Base-by-base conservation (phyloP, 257 asterid genomes). In the Cinchona pubescens region DNA sequence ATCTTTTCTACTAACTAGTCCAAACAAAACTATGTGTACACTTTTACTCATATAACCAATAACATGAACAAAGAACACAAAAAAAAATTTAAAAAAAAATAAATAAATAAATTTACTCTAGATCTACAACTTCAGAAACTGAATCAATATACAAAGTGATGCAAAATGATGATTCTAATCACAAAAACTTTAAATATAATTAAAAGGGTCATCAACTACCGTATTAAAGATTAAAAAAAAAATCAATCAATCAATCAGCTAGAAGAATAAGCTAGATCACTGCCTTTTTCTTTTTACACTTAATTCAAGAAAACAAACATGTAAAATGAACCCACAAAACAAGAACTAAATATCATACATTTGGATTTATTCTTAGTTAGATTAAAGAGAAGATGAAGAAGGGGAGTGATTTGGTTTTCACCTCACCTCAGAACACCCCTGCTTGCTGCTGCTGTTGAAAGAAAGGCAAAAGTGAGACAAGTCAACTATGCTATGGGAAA, bases 391-490 rank as follows among this genome's bases (percentile, higher is more conserved):
- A 51, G 40, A 62, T 0, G n/a, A n/a, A 21, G 6, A 34, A 71
- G 43, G 75, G n/a, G n/a, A n/a, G 53, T 55, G 51, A 34, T 21
- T 53, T 42, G 35, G 66, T 14, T 56, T n/a, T 32, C 51, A 55
- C 38, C 75, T 55, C 67, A 73, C 69, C 76, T 73, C 69, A 73
- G 76, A 32, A 30, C 76, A 73, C 76, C 76, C 76, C 69, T 40
- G 58, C 7, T 49, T n/a, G n/a, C n/a, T n/a, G n/a, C n/a, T n/a
- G n/a, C n/a, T n/a, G n/a, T n/a, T n/a, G n/a, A n/a, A n/a, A n/a
- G n/a, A n/a, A n/a, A n/a, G n/a, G n/a, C n/a, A n/a, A n/a, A 38
- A 42, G 37, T 42, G 34, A 4, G 55, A 12, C 55, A 18, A 58
- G 67, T 58, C 76, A 72, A 72, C 29, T 10, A 40, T 14, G 37